These are phyloP conservation scores for Passalora sequoiae DNA, from an alignment of 2,329 filamentous ascomycete species.

Conservation along the genomic window DNA sequence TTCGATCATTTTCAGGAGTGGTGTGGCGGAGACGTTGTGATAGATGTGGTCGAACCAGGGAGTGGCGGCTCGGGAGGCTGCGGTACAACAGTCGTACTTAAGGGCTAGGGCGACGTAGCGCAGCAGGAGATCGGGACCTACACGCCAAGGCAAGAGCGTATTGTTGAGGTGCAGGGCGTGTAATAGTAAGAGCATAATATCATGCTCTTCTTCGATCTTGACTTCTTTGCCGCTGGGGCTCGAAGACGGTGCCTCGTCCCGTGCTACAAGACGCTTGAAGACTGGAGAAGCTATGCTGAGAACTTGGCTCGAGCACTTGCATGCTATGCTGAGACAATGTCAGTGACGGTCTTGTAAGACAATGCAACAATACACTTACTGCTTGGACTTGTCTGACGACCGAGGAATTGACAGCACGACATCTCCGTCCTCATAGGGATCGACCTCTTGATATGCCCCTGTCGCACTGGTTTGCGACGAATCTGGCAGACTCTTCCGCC, in stretches of 20 bases:
- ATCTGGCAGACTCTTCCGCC: conserved; percentile 11
- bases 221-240: not conserved
- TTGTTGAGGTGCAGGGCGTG: conserved; percentile 29
- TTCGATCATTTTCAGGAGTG: conserved; percentile 23
- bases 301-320: conserved; percentile 16
- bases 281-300: conserved; percentile 23
- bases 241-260: not conserved
- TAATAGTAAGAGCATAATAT: conserved; percentile 24
- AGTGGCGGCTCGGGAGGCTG: conserved; percentile 21
- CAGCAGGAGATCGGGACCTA: conserved; percentile 20
- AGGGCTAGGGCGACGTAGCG: conserved; percentile 20
- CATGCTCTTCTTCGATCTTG: conserved; percentile 16
- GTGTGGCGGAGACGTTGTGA: conserved; percentile 10
- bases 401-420: conserved; percentile 16
- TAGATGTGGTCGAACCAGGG: conserved; percentile 30
- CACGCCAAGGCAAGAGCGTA: conserved; percentile 22
- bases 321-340: conserved; percentile 3
- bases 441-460: conserved; percentile 4
- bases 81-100: conserved; percentile 25
- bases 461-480: not conserved
- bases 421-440: conserved; percentile 15
- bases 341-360: conserved; percentile 10
- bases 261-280: conserved; percentile 16
- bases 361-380: too few species aligned
- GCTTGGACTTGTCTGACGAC: too few species aligned